Percentiles rank a stretch among this genome's conserved stretches.
These are phyloP conservation scores for Rhipidocladum racemiflorum DNA, from an alignment of 176 grass and related monocot species.

Conservation along the genomic window DNA sequence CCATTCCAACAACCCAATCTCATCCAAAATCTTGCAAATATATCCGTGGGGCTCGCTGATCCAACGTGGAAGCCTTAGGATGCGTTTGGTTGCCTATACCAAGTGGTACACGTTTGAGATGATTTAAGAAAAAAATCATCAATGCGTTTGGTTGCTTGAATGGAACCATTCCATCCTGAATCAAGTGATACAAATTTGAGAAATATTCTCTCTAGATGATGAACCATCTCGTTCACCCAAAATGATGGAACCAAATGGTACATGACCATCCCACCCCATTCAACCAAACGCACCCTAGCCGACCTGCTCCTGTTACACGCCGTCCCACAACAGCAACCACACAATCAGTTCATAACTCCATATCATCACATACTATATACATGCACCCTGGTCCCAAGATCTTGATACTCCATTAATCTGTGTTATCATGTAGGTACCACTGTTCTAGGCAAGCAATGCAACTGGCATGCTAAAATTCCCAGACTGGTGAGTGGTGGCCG, in stretches of 20 bases:
- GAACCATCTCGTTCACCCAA: too few species aligned
- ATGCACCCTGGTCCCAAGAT: conserved; percentile 20
- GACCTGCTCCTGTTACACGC: not conserved
- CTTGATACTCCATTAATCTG: not conserved
- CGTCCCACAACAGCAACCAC: not conserved
- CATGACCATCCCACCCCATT: too few species aligned
- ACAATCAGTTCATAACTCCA: not conserved
- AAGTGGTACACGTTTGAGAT: too few species aligned
- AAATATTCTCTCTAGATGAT: too few species aligned
- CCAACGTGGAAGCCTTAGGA: not conserved
- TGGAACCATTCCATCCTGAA: too few species aligned
- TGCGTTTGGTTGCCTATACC: too few species aligned
- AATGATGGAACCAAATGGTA: too few species aligned
- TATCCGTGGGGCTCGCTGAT: not conserved
- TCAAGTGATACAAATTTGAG: too few species aligned
- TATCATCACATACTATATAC: not conserved
- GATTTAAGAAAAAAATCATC: too few species aligned
- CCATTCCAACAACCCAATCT: conserved; percentile 38
- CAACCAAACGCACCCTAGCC: too few species aligned
- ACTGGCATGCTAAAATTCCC: not conserved
- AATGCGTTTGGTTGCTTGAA: too few species aligned
- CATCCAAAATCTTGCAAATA: conserved; percentile 31
- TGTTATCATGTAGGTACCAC: not conserved
- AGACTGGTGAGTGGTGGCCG: not conserved
- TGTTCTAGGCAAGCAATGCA: not conserved